phyloP scores from a whole-genome alignment of 2,329 filamentous ascomycete genomes.

The Verticillium zaregamsianum region DNA sequence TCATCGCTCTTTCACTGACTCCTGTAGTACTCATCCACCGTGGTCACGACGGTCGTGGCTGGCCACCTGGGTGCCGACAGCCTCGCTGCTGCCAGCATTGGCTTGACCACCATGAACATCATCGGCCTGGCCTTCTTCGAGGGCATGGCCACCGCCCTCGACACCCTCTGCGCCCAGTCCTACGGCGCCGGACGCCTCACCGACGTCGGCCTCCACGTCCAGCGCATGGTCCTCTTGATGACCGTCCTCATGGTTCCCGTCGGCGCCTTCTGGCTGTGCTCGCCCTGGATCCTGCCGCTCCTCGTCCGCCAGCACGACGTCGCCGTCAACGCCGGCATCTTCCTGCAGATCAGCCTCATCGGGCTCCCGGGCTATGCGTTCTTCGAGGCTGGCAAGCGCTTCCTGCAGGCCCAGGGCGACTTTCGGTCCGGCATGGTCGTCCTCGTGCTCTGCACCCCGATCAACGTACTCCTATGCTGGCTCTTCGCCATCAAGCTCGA shows the following conservation, averaged over 20 bases:
- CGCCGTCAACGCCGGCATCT: slow-evolving; percentile 43
- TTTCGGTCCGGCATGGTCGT: slow-evolving; percentile 45
- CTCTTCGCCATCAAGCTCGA: slow-evolving; percentile 35
- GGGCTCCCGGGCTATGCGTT: slow-evolving; percentile 48
- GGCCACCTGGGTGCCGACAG: slow-evolving; percentile 49
- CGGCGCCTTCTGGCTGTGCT: slow-evolving; percentile 42
- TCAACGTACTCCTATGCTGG: slow-evolving; percentile 46
- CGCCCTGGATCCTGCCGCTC: slow-evolving; percentile 38
- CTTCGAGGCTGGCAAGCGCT: slow-evolving; percentile 51
- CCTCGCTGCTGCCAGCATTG: slow-evolving; percentile 46
- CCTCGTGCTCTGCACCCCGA: slow-evolving; percentile 39
- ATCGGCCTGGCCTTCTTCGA: slow-evolving; percentile 46
- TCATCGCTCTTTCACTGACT: background rate
- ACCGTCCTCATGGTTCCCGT: slow-evolving; percentile 41
- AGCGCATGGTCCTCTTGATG: slow-evolving; percentile 48
- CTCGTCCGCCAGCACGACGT: slow-evolving; percentile 43
- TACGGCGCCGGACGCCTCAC: slow-evolving; percentile 43
- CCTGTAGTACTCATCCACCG: slow-evolving; percentile 45
- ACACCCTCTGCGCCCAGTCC: slow-evolving; percentile 47
- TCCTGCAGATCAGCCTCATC: slow-evolving; percentile 42
- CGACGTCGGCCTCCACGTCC: slow-evolving; percentile 47
- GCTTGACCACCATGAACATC: slow-evolving; percentile 50
- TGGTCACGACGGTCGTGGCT: slow-evolving; percentile 47
- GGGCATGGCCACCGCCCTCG: slow-evolving; percentile 45
- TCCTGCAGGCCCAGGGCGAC: slow-evolving; percentile 50